Conservation (phyloP, 2,329 filamentous ascomycete genomes). For the Aureobasidium sp. region DNA sequence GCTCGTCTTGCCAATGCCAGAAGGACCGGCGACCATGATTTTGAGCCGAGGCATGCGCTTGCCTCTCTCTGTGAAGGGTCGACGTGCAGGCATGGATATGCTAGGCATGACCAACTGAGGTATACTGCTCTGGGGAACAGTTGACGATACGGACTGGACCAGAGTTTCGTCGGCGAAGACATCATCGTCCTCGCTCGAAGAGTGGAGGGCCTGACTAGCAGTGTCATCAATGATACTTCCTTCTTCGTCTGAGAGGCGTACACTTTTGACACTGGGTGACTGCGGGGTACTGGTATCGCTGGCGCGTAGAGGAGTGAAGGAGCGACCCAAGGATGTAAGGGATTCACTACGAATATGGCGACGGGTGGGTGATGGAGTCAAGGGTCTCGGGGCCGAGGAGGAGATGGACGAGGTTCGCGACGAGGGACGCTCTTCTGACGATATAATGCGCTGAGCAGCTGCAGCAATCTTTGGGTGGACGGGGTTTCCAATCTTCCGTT, state of each 20-base stretch:
- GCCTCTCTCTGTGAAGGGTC: slow-evolving; percentile 83
- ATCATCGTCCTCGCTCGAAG: slow-evolving; percentile 51
- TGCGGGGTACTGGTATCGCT: slow-evolving; percentile 53
- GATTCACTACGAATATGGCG: slow-evolving; percentile 25
- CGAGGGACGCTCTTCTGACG: slow-evolving; percentile 21
- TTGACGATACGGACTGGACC: slow-evolving; percentile 22
- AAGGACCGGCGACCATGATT: slow-evolving; percentile 74
- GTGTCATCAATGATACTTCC: slow-evolving; percentile 46
- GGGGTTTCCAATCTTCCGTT: slow-evolving; percentile 29
- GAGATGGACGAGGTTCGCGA: slow-evolving; percentile 18
- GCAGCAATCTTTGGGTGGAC: slow-evolving; percentile 31
- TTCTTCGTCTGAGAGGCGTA: slow-evolving; percentile 53
- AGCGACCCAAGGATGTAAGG: slow-evolving; percentile 29
- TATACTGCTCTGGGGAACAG: slow-evolving; percentile 29
- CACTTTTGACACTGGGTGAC: slow-evolving; percentile 52
- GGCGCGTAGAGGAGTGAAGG: slow-evolving; percentile 42
- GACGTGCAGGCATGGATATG: slow-evolving; percentile 78
- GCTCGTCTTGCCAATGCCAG: slow-evolving; percentile 79
- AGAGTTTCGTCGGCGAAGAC: slow-evolving; percentile 36
- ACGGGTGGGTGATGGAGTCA: slow-evolving; percentile 23
- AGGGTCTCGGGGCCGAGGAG: slow-evolving; percentile 23
- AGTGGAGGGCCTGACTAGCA: slow-evolving; percentile 48
- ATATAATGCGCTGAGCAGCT: slow-evolving; percentile 29
- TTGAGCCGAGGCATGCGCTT: slow-evolving; percentile 80
- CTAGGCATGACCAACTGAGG: slow-evolving; percentile 97